Conservation (phyloP, 805 yeast genomes). For the Myxozyma lipomycoides region DNA sequence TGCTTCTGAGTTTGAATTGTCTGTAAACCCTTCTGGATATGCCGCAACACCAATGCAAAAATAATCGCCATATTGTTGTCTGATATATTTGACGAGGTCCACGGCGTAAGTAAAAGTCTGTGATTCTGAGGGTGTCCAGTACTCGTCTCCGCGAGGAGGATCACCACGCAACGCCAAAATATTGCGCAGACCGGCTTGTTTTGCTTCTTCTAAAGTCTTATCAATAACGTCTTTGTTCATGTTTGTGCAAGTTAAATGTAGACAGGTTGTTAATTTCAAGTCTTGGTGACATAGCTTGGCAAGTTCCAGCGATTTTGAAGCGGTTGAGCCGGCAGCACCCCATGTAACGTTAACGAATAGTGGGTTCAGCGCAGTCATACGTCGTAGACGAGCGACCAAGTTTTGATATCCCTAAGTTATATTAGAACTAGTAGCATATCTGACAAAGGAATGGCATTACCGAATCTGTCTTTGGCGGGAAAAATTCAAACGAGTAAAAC, state of each 20-base stretch:
- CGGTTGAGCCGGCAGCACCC: constrained; percentile 98
- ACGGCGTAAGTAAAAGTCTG: constrained; percentile 70
- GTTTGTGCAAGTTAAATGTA: constrained; percentile 95
- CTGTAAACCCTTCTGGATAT: constrained; percentile 96
- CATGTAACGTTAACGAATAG: constrained; percentile 89
- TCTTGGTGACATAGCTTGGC: constrained; percentile 73
- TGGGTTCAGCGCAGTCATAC: constrained; percentile 87
- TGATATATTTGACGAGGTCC: constrained; percentile 81
- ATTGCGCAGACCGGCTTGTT: constrained; percentile 73
- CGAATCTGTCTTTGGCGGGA: constrained; percentile 92
- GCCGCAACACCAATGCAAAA: constrained; percentile 97
- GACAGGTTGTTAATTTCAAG: constrained; percentile 79
- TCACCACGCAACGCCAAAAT: constrained; percentile 94
- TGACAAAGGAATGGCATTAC: constrained; percentile 27
- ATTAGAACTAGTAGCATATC: constrained; percentile 21
- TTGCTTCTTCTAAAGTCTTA: constrained; percentile 68
- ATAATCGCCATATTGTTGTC: constrained; percentile 63
- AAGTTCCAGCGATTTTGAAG: constrained; percentile 77
- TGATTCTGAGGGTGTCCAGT: constrained; percentile 44
- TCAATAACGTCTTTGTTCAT: constrained; percentile 76
- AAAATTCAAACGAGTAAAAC: constrained; percentile 86
- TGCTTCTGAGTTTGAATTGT: constrained; percentile 49
- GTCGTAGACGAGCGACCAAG: constrained; percentile 75
- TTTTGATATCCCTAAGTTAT: constrained; percentile 63
- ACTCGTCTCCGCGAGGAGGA: constrained; percentile 77